A percentile compares a stretch with the other conserved stretches of the same genome.
These are phyloP conservation scores for Cladosporium sp. DNA, from an alignment of 2,329 filamentous ascomycete genomes.

Conservation along the genomic window DNA sequence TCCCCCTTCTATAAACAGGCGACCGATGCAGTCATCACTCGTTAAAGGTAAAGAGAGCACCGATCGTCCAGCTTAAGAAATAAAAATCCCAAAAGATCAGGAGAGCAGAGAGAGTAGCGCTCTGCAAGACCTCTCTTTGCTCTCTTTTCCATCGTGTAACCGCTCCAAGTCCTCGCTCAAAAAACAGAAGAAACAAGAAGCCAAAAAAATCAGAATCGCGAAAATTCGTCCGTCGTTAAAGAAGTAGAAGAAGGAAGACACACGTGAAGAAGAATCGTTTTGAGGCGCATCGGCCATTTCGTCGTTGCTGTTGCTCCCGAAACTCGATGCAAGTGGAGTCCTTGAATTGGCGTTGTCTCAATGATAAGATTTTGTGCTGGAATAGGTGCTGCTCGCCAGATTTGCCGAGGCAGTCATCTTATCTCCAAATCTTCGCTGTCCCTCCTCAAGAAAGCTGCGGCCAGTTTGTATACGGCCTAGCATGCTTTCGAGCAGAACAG, in stretches of 20 bases:
- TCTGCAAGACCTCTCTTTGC: background rate
- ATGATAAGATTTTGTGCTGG: background rate
- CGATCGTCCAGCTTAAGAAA: background rate
- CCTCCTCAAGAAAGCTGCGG: constrained; percentile 10
- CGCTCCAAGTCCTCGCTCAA: background rate
- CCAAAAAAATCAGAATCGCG: background rate
- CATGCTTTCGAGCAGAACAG: constrained; percentile 9
- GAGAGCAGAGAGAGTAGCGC: background rate
- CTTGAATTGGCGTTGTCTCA: background rate
- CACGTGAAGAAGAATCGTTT: background rate
- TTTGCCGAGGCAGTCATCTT: background rate
- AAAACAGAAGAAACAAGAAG: background rate
- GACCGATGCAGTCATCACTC: too few species aligned
- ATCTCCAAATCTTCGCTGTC: background rate
- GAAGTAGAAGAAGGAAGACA: background rate
- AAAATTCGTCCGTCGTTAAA: background rate
- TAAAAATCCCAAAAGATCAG: background rate
- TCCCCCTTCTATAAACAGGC: background rate
- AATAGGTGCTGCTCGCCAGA: background rate
- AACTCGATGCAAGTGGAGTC: background rate
- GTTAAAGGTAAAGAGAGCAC: background rate
- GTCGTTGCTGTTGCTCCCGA: background rate
- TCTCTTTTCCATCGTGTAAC: background rate
- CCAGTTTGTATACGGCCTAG: constrained; percentile 5
- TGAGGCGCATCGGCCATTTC: background rate